Conservation (phyloP, 768 basidiomycete species). For the Cystofilobasidium ferigula region DNA sequence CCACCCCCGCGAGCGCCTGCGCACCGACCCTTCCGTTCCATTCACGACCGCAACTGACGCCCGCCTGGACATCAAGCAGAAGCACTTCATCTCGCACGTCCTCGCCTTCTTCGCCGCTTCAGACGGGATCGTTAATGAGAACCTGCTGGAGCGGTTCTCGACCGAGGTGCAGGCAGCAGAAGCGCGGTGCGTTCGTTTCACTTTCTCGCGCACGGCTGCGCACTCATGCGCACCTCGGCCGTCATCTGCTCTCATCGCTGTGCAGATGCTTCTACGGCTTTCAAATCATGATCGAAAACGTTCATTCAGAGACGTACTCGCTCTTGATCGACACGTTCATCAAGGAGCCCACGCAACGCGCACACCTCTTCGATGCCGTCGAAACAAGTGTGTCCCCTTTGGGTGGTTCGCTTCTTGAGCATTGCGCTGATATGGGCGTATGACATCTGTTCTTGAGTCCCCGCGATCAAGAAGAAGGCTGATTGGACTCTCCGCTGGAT, state of each 20-base stretch:
- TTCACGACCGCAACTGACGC: too few species aligned
- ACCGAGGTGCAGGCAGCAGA: conserved; percentile 84
- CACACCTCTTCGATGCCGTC: conserved; percentile 78
- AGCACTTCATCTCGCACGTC: conserved; percentile 76
- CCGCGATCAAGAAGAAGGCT: conserved; percentile 81
- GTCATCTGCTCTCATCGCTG: too few species aligned
- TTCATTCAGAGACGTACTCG: conserved; percentile 93
- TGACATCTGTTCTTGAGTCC: conserved; percentile 41
- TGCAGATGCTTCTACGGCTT: conserved; percentile 78
- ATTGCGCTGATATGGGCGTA: too few species aligned
- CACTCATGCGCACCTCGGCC: too few species aligned
- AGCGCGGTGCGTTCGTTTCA: conserved; percentile 59
- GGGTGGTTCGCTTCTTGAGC: too few species aligned
- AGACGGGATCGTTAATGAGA: conserved; percentile 72
- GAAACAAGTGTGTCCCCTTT: conserved; percentile 54
- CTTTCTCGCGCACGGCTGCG: too few species aligned
- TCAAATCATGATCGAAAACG: conserved; percentile 98
- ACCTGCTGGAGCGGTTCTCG: conserved; percentile 84
- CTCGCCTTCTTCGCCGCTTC: conserved; percentile 86
- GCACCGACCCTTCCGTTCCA: too few species aligned
- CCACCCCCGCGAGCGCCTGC: too few species aligned
- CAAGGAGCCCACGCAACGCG: conserved; percentile 61
- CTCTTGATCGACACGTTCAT: conserved; percentile 89
- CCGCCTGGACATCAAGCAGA: too few species aligned
- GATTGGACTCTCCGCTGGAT: conserved; percentile 95